These are phyloP conservation scores for Candida namnaoensis DNA, from an alignment of 805 yeast genomes.

Conservation along the genomic window DNA sequence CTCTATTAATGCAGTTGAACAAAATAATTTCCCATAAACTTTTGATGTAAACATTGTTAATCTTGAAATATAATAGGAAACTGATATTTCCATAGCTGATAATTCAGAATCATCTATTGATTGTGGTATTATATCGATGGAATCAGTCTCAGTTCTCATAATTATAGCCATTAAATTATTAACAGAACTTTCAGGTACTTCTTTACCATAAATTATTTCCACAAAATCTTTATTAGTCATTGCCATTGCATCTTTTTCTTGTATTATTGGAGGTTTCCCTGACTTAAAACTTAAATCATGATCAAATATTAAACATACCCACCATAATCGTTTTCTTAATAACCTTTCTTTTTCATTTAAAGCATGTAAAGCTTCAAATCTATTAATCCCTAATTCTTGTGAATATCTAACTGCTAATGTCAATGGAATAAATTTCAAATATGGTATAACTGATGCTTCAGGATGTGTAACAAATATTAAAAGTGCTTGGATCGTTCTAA, in stretches of 20 bases:
- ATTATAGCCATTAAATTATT: too few species aligned
- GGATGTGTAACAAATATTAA: conserved; percentile 31
- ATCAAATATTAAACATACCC: conserved; percentile 36
- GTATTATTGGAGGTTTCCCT: conserved; percentile 37
- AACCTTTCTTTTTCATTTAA: conserved; percentile 24
- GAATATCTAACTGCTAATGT: conserved; percentile 41
- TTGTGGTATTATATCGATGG: too few species aligned
- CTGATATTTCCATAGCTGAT: neutral
- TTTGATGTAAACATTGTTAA: neutral
- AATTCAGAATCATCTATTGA: neutral
- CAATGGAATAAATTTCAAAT: conserved; percentile 29
- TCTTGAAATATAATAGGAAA: neutral
- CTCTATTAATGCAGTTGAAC: neutral
- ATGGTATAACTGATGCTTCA: conserved; percentile 25
- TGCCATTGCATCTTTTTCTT: conserved; percentile 22
- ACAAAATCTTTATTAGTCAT: neutral
- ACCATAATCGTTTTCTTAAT: conserved; percentile 34
- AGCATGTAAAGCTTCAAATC: conserved; percentile 30
- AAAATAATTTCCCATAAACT: neutral
- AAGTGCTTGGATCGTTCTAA: conserved; percentile 37
- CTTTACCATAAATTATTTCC: neutral
- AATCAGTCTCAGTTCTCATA: neutral
- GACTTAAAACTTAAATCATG: conserved; percentile 30
- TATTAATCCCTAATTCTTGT: conserved; percentile 44
- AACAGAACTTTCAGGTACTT: neutral